Evolutionary conservation across 306 rosid species (phyloP).

Genomic region (Corylus heterophylla): DNA sequence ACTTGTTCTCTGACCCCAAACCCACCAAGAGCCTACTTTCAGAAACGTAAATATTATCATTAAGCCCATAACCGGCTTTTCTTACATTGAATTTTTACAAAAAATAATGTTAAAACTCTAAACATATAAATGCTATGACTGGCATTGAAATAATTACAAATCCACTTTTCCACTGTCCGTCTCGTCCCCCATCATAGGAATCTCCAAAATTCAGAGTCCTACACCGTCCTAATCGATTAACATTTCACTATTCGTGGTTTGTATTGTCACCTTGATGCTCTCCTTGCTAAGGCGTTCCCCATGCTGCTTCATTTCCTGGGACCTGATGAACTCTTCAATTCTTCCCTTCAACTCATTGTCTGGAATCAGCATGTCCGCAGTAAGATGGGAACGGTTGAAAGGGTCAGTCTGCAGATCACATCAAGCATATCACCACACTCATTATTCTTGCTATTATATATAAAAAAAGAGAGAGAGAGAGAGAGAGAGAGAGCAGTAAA

Average conservation of each 20-base stretch:
- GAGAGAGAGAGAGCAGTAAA: too few species aligned
- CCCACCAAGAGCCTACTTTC: too few species aligned
- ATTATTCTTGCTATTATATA: neutral
- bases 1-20: too few species aligned
- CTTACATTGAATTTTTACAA: neutral
- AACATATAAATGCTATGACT: neutral
- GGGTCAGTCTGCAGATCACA: constrained; percentile 76
- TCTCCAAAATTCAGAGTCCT: constrained; percentile 1
- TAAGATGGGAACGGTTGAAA: constrained; percentile 94
- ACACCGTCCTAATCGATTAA: constrained; percentile 64
- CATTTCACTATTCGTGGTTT: constrained; percentile 70
- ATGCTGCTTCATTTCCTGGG: constrained; percentile 66
- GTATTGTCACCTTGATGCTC: constrained; percentile 68
- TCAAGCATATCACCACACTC: constrained; percentile 1
- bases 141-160: neutral
- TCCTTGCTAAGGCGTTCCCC: constrained; percentile 49
- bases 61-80: neutral
- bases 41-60: neutral
- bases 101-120: neutral
- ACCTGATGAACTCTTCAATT: constrained; percentile 77
- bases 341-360: constrained; percentile 65
- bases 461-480: neutral
- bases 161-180: neutral
- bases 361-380: constrained; percentile 82
- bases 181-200: neutral